Evolutionary conservation across 1,284 basidiomycete genomes (phyloP), one percentile per base, ranked within the genome.

Genomic region (Lignosus rhinocerotis): DNA sequence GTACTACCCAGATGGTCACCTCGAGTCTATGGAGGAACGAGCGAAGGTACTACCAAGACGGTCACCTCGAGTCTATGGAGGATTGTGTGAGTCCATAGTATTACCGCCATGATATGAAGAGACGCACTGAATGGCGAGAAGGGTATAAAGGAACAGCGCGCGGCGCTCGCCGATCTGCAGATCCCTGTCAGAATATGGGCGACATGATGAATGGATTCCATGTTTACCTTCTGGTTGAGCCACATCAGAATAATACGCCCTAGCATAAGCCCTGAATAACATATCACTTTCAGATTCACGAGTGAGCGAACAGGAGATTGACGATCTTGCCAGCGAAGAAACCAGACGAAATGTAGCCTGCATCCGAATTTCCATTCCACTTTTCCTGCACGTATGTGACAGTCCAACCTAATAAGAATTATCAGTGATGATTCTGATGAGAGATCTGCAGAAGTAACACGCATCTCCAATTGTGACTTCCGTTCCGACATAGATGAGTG

Each of bases 401-500:
- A 51, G 58, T 64, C 63, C 63, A 64, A 30, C 60, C 59, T 62
- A 19, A 14, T 11, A 33, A 51, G 33, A 9, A 33, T 48, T 10
- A 41, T 45, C 17, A 21, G 46, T n/a, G 8, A 3, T 39, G 19
- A 3, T 39, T 33, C 30, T 11, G 16, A 17, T 21, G 12, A 5
- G 19, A 31, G 17, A 63, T 9, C 10, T 7, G 7, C 31, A 2
- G 25, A 12, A 14, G 32, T 3, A 14, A 17, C 9, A 53, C 59
- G 43, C 59, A 81, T 83, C 82, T 65, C 85, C 86, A 43, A 87
- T 79, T 0, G 86, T 86, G 1, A 87, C 86, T 65, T 88, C 86
- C 0, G 84, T 78, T 9, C 87, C 87, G 43, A 88, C 85, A 66
- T 88, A 88, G 11, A 88, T 79, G n/a, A 87, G 73, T 25, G 82